phyloP scores from a whole-genome alignment of 345 rosid genomes.

The rapeseed (Brassica napus) region Da-Ae NC_063441.1:12230001-12230500 shows the following conservation, averaged over 20 bases:
- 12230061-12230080: constrained; percentile 57
- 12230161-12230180: neutral
- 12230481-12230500: constrained; percentile 22
- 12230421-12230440: constrained; percentile 13
- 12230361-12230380: no score
- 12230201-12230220: neutral
- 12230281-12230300: neutral
- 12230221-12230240: no score
- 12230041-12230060: constrained; percentile 54
- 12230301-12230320: neutral
- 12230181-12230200: neutral
- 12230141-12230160: neutral
- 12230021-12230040: constrained; percentile 73
- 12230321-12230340: neutral
- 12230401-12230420: constrained; percentile 58
- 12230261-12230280: neutral
- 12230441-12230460: constrained; percentile 20
- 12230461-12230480: constrained; percentile 22
- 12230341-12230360: neutral
- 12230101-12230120: constrained; percentile 77
- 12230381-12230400: constrained; percentile 64
- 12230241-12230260: neutral
- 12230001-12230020: constrained; percentile 77
- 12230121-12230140: neutral
- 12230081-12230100: constrained; percentile 91